phyloP scores from a whole-genome alignment of 768 basidiomycete genomes.

The Arthromyces matolae region DNA sequence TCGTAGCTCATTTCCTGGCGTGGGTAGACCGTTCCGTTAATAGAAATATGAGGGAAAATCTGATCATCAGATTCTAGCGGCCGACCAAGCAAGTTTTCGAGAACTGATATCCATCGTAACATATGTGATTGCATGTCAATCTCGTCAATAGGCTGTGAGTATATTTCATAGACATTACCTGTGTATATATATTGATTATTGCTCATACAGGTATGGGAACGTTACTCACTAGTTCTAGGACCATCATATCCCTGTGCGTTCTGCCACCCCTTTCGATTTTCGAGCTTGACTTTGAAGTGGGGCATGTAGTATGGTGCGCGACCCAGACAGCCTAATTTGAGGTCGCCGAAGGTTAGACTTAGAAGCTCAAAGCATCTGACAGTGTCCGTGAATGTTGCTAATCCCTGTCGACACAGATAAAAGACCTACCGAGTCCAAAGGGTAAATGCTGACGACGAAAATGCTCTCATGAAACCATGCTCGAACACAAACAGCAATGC shows the following conservation, averaged over 20 bases:
- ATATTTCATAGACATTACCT: conserved; percentile 33
- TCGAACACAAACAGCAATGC: conserved; percentile 12
- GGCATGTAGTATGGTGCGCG: conserved; percentile 17
- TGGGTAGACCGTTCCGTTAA: conserved; percentile 24
- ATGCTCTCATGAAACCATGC: conserved; percentile 29
- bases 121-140: conserved; percentile 28
- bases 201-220: too few relatives aligned
- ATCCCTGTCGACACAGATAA: background rate
- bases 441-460: conserved; percentile 23
- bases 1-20: conserved; percentile 25
- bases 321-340: too few relatives aligned
- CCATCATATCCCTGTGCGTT: conserved; percentile 17
- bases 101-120: conserved; percentile 19
- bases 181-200: background rate
- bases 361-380: conserved; percentile 30
- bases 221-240: too few relatives aligned
- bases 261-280: conserved; percentile 16
- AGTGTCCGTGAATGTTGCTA: background rate
- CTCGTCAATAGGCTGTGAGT: conserved; percentile 27
- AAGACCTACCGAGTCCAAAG: conserved; percentile 29
- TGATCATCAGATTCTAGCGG: conserved; percentile 26
- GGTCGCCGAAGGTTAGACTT: too few relatives aligned
- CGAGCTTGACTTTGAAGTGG: conserved; percentile 20
- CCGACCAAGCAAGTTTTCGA: conserved; percentile 16
- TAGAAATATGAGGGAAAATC: conserved; percentile 30